A percentile compares a stretch with the other conserved stretches of the same genome.
Evolutionary conservation across 805 yeast species (phyloP).

Genomic region (Saccharomycopsis selenospora): DNA sequence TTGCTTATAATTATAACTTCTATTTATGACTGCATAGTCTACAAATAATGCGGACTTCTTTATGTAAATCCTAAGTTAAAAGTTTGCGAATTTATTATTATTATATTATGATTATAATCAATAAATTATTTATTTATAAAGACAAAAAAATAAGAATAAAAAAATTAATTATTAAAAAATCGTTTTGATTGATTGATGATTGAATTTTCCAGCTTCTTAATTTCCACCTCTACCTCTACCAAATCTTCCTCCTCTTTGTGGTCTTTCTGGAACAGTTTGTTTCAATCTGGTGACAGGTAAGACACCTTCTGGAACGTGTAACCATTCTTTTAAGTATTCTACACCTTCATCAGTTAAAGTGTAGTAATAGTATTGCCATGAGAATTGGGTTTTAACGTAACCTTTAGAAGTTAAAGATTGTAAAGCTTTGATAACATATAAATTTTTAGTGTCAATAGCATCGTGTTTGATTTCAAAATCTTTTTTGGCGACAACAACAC

Average conservation of each 20-base stretch:
- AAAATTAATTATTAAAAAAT: too few species aligned
- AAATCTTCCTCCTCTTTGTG: constrained; percentile 54
- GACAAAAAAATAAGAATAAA: too few species aligned
- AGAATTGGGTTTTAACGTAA: constrained; percentile 98
- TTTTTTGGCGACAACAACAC: constrained; percentile 99
- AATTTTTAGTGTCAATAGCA: constrained; percentile 96
- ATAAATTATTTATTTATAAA: too few species aligned
- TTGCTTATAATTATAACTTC: too few species aligned
- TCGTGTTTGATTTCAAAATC: constrained; percentile 98
- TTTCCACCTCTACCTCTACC: constrained; percentile 54
- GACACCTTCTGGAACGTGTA: constrained; percentile 97
- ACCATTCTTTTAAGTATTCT: constrained; percentile 95
- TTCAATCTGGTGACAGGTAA: constrained; percentile 97
- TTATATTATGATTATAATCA: too few species aligned
- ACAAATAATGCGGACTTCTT: too few species aligned
- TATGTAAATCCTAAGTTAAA: too few species aligned
- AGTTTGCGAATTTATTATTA: too few species aligned
- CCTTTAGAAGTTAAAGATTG: constrained; percentile 99
- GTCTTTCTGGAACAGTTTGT: constrained; percentile 79
- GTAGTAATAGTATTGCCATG: constrained; percentile 99
- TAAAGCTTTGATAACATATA: constrained; percentile 96
- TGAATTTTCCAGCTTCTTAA: too few species aligned
- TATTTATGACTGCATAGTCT: too few species aligned
- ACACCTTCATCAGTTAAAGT: constrained; percentile 99
- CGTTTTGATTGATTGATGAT: too few species aligned